Evolutionary conservation across 108 stramenopile species (phyloP).

Genomic region (Cyclostephanos invisitatus): DNA sequence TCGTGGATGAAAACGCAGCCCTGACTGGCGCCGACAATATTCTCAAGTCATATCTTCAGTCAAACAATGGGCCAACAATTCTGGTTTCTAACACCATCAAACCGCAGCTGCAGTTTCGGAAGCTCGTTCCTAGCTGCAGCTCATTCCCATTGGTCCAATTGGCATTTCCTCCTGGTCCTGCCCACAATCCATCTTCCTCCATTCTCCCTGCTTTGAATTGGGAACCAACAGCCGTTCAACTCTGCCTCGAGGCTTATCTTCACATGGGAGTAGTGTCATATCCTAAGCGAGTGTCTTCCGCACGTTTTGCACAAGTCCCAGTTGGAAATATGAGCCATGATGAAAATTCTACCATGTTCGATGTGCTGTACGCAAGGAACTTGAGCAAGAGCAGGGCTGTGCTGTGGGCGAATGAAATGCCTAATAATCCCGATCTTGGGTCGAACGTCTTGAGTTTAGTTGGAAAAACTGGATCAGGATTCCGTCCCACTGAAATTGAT

Average conservation of each 20-base stretch:
- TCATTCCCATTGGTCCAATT: conserved; percentile 85
- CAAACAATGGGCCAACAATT: conserved; percentile 86
- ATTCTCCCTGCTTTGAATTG: conserved; percentile 89
- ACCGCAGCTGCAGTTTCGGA: conserved; percentile 57
- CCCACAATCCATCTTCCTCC: conserved; percentile 77
- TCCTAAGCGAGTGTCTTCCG: conserved; percentile 74
- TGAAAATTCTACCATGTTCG: conserved; percentile 76
- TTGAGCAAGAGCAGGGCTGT: conserved; percentile 82
- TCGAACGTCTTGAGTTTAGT: conserved; percentile 49
- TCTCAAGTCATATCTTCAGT: conserved; percentile 66
- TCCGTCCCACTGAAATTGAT: conserved; percentile 19
- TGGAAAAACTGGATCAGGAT: conserved; percentile 48
- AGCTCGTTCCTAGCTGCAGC: conserved; percentile 71
- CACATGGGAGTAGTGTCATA: conserved; percentile 84
- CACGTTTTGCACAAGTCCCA: conserved; percentile 90
- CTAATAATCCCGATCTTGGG: conserved; percentile 92
- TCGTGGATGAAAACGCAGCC: conserved; percentile 63
- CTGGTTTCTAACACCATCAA: conserved; percentile 73
- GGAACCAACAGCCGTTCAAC: conserved; percentile 87
- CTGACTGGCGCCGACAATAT: conserved; percentile 72
- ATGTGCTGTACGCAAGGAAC: conserved; percentile 78
- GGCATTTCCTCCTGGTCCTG: conserved; percentile 83
- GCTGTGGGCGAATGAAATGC: conserved; percentile 89
- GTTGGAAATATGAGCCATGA: conserved; percentile 90
- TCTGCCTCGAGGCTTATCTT: conserved; percentile 77